Evolutionary conservation across 139 green algal genomes (phyloP).

Genomic region (Gonium pectorale): DNA sequence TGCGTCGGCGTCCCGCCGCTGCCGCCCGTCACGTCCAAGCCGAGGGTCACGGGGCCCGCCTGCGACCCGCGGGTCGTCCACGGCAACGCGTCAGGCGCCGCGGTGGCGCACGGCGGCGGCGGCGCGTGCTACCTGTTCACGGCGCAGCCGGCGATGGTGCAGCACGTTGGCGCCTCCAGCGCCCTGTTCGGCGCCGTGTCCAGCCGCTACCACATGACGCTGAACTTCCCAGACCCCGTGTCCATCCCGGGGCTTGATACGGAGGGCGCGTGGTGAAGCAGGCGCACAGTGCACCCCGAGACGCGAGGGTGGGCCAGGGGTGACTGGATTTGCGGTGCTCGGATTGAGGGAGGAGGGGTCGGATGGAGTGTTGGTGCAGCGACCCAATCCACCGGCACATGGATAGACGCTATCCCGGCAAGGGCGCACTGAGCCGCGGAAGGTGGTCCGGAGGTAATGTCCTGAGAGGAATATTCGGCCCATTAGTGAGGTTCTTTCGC

Average conservation of each 20-base stretch:
- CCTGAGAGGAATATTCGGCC: no score
- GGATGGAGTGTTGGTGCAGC: no score
- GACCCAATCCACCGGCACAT: no score
- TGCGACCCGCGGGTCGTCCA: conserved; percentile 21
- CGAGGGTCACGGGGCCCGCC: neutral
- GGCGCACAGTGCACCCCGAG: no score
- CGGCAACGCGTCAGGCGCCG: neutral
- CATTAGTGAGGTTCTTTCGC: no score
- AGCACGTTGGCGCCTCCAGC: conserved; percentile 29
- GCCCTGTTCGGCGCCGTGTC: conserved; percentile 26
- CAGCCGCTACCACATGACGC: conserved; percentile 20
- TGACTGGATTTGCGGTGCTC: no score
- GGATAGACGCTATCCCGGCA: no score
- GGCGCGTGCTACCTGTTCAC: conserved; percentile 20
- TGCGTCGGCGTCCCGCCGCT: conserved; percentile 1
- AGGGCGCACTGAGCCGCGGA: no score
- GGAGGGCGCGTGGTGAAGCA: conserved; percentile 1
- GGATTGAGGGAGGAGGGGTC: no score
- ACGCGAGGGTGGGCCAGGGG: no score
- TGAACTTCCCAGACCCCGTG: neutral
- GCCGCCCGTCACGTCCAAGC: neutral
- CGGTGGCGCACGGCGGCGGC: neutral
- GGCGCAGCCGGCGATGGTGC: neutral
- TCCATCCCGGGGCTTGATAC: conserved; percentile 5
- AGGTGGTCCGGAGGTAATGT: no score